Conservation (phyloP, 2,329 filamentous ascomycete species). For the Ramularia collo-cygni region DNA sequence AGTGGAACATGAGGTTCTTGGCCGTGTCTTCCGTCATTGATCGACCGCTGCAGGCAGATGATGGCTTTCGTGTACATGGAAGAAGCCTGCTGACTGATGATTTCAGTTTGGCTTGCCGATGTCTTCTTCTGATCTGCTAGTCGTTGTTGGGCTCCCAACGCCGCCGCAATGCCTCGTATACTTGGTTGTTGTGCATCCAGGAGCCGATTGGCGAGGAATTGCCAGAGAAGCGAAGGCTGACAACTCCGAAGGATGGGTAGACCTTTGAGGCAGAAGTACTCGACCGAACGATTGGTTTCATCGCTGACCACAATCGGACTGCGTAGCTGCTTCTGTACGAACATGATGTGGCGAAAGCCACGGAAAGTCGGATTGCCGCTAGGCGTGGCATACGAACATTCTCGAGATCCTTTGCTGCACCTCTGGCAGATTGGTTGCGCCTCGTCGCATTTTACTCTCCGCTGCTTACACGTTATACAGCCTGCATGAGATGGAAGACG, state of each 20-base stretch:
- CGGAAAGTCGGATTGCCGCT: background rate
- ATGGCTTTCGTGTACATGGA: background rate
- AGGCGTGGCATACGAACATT: background rate
- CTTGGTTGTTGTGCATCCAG: background rate
- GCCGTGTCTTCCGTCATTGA: background rate
- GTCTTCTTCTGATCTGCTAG: background rate
- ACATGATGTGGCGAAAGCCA: background rate
- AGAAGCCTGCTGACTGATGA: background rate
- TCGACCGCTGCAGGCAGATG: background rate
- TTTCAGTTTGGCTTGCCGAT: too few relatives aligned
- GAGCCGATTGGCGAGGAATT: background rate
- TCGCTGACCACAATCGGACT: background rate
- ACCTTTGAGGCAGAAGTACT: constrained; percentile 1
- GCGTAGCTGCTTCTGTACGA: background rate
- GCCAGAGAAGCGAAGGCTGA: background rate
- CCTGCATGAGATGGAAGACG: background rate
- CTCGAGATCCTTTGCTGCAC: background rate
- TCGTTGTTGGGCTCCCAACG: background rate
- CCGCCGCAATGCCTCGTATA: background rate
- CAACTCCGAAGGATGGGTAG: background rate
- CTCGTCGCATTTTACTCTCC: background rate
- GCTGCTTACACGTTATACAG: background rate
- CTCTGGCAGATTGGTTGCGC: background rate
- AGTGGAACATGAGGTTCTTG: background rate
- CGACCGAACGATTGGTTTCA: background rate